Percentiles rank a stretch among this genome's conserved stretches.
Conservation (phyloP, 2,329 filamentous ascomycete species). For the Colletotrichum lentis region DNA sequence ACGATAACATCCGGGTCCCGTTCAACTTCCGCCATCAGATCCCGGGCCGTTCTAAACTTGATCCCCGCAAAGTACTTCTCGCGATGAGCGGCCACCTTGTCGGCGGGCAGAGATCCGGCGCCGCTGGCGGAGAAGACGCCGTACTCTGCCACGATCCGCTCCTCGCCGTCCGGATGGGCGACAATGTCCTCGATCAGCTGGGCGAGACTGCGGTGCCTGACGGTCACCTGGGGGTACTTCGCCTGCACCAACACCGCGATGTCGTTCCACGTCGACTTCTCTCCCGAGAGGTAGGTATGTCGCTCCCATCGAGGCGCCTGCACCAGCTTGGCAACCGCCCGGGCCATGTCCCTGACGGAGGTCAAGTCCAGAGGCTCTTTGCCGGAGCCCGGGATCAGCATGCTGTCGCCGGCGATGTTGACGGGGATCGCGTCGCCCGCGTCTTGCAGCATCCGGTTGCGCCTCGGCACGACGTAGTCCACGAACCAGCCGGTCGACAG, state of each 20-base stretch:
- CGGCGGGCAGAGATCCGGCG: constrained; percentile 24
- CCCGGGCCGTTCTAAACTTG: constrained; percentile 11
- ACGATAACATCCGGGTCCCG: constrained; percentile 5
- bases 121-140: constrained; percentile 28
- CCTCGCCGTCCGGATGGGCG: not conserved
- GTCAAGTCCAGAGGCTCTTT: constrained; percentile 27
- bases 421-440: constrained; percentile 26
- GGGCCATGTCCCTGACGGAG: constrained; percentile 26
- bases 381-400: constrained; percentile 22
- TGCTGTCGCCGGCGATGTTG: constrained; percentile 12
- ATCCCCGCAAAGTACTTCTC: constrained; percentile 24
- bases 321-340: constrained; percentile 24
- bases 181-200: constrained; percentile 18
- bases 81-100: constrained; percentile 30
- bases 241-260: not conserved
- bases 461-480: constrained; percentile 34
- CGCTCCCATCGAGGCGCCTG: not conserved
- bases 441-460: constrained; percentile 32
- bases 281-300: not conserved
- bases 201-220: constrained; percentile 12
- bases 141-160: constrained; percentile 27
- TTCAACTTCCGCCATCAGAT: constrained; percentile 16
- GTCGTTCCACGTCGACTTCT: not conserved
- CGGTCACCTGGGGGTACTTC: not conserved
- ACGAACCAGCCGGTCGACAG: constrained; percentile 35